phyloP scores from a whole-genome alignment of 1,284 basidiomycete species.

The Somion occarium region DNA sequence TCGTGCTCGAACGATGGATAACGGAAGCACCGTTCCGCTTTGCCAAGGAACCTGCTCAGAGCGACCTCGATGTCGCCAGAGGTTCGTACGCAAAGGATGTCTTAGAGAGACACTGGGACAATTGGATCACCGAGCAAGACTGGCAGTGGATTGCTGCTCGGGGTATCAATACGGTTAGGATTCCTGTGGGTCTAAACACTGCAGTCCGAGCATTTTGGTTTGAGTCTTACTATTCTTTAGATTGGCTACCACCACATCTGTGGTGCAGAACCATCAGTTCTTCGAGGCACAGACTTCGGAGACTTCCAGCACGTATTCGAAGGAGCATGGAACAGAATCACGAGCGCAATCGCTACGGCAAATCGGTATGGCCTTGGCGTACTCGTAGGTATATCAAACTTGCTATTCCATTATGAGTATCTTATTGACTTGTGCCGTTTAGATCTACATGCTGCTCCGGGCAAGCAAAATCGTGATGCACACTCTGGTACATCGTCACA shows the following conservation, averaged over 20 bases:
- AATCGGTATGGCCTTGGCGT: conserved; percentile 68
- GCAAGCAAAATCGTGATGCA: conserved; percentile 68
- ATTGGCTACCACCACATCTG: conserved; percentile 79
- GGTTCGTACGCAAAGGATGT: conserved; percentile 55
- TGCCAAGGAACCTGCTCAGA: conserved; percentile 55
- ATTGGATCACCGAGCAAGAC: conserved; percentile 67
- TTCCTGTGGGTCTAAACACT: conserved; percentile 55
- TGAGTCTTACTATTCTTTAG: conserved; percentile 31
- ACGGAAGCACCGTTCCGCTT: conserved; percentile 48
- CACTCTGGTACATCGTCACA: conserved; percentile 60
- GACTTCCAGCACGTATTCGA: conserved; percentile 53
- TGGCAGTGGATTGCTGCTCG: conserved; percentile 70
- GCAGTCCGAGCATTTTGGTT: neutral
- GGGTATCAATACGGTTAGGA: conserved; percentile 80
- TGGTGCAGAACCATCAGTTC: conserved; percentile 52
- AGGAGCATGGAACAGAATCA: conserved; percentile 73
- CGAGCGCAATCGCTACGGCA: conserved; percentile 63
- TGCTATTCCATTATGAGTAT: neutral
- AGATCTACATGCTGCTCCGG: conserved; percentile 75
- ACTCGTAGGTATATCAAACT: conserved; percentile 54
- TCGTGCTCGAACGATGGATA: conserved; percentile 78
- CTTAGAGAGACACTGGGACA: conserved; percentile 80
- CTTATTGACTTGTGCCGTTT: conserved; percentile 1
- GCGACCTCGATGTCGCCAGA: conserved; percentile 73
- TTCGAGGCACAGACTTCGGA: conserved; percentile 73